A percentile compares a stretch with the other conserved stretches of the same genome.
Conservation (phyloP, 106 monocot genomes). For the Dioscorea zingiberensis region DNA sequence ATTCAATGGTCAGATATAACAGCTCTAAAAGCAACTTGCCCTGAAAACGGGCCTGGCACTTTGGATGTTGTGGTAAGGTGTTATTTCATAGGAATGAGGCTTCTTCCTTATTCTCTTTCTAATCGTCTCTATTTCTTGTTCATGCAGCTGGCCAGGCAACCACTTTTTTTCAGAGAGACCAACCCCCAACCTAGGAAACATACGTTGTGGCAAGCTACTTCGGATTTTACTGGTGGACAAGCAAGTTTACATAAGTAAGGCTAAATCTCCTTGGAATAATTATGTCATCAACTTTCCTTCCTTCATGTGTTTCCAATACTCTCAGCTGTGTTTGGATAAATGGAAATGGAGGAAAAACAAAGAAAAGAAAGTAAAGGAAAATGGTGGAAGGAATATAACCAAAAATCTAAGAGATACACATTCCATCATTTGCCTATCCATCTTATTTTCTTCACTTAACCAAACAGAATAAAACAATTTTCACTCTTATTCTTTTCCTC, state of each 20-base stretch:
- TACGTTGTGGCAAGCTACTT: constrained; percentile 91
- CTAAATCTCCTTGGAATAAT: no score
- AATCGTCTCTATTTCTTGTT: not conserved
- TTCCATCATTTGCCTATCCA: no score
- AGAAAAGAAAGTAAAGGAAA: no score
- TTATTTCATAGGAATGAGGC: not conserved
- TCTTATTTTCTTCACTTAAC: no score
- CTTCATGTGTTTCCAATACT: no score
- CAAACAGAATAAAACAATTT: no score
- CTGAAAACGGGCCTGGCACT: constrained; percentile 50
- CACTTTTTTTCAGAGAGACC: constrained; percentile 93
- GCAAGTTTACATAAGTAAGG: constrained; percentile 76
- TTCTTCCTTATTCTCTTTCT: not conserved
- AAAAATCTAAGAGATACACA: no score
- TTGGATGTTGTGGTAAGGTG: constrained; percentile 67
- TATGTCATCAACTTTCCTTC: no score
- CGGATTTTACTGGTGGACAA: constrained; percentile 97
- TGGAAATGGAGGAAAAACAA: no score
- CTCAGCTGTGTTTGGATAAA: no score
- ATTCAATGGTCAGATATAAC: constrained; percentile 84
- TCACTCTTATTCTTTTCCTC: no score
- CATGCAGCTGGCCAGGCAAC: constrained; percentile 72
- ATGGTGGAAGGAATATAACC: no score
- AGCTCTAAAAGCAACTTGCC: constrained; percentile 50
- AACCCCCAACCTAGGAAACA: constrained; percentile 99